A percentile compares a stretch with the other conserved stretches of the same genome.
phyloP scores from a whole-genome alignment of 129 eudicot genomes.

The Heracleum sosnowskyi region DNA sequence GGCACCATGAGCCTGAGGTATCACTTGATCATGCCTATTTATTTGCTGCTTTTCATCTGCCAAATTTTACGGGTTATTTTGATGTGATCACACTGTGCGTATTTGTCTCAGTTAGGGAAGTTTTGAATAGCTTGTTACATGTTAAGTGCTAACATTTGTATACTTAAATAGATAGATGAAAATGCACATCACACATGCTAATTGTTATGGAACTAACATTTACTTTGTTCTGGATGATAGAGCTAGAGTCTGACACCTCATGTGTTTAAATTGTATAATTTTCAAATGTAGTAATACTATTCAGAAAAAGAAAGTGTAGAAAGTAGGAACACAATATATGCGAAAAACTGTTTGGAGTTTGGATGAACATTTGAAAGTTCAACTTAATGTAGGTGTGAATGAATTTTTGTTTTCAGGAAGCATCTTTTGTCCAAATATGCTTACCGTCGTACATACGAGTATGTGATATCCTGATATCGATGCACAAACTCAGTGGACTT shows the following conservation, averaged over 20 bases:
- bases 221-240: neutral
- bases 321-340: neutral
- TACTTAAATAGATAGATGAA: neutral
- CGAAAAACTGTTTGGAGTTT: neutral
- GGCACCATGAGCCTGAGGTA: slow-evolving; percentile 98
- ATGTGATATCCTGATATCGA: neutral
- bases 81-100: neutral
- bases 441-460: neutral
- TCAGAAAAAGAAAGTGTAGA: too few species aligned
- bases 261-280: too few species aligned
- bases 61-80: neutral
- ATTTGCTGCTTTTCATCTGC: neutral
- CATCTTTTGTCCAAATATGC: neutral
- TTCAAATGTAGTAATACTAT: too few species aligned
- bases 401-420: neutral
- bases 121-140: neutral
- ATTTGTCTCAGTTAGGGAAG: neutral
- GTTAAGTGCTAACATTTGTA: neutral
- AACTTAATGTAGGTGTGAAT: neutral
- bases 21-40: slow-evolving; percentile 11
- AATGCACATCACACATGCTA: neutral
- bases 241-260: too few species aligned
- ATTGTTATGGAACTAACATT: neutral
- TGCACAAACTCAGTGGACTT: neutral
- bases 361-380: neutral